Conservation (phyloP, 2,329 filamentous ascomycete genomes). For the Parastagonospora nodorum region DNA sequence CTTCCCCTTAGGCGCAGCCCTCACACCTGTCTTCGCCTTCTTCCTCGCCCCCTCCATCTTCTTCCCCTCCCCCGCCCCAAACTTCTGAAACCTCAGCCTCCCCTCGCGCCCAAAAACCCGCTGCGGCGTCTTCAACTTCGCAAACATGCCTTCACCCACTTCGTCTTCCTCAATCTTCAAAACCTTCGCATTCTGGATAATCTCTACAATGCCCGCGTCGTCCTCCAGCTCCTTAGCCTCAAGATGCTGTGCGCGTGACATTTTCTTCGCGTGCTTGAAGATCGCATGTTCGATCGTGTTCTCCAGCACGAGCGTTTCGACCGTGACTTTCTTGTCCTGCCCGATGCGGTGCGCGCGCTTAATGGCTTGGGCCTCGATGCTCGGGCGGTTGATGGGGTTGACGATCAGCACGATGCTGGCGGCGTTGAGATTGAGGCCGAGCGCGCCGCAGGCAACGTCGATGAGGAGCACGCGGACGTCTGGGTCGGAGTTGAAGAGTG, state of each 20-base stretch:
- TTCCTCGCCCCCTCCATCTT: constrained; percentile 20
- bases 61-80: constrained; percentile 23
- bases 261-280: constrained; percentile 70
- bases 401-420: constrained; percentile 89
- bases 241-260: constrained; percentile 67
- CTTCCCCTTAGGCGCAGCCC: not conserved
- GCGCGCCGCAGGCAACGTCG: constrained; percentile 87
- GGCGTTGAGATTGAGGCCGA: constrained; percentile 81
- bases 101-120: constrained; percentile 51
- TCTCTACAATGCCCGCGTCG: constrained; percentile 61
- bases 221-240: constrained; percentile 64
- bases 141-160: constrained; percentile 45
- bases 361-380: constrained; percentile 87
- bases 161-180: constrained; percentile 49
- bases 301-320: constrained; percentile 82
- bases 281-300: constrained; percentile 87
- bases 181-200: constrained; percentile 62
- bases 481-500: constrained; percentile 72
- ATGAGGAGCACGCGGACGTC: constrained; percentile 81
- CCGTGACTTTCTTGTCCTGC: constrained; percentile 76
- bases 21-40: constrained; percentile 15
- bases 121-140: constrained; percentile 48
- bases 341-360: constrained; percentile 89
- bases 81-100: constrained; percentile 36
- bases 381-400: constrained; percentile 82